Conservation (phyloP, 192 early-diverging fungal species). For the Rhizophagus clarus region DNA sequence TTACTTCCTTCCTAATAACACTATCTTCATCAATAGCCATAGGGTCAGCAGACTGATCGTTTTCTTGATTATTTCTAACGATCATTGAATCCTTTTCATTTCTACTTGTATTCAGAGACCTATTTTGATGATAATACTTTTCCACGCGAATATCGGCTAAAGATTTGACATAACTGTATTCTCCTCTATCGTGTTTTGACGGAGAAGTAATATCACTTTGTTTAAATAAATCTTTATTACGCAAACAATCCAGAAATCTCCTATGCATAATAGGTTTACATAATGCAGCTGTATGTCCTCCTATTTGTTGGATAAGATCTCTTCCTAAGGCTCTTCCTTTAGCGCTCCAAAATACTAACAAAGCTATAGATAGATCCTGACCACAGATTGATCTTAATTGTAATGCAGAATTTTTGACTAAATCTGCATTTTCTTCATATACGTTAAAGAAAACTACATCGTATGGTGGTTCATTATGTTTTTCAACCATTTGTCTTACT, state of each 20-base stretch:
- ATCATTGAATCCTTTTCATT: background rate
- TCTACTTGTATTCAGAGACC: background rate
- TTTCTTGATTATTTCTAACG: background rate
- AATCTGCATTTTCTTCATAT: conserved; percentile 29
- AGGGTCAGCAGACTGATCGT: background rate
- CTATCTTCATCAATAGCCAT: background rate
- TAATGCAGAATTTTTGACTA: conserved; percentile 29
- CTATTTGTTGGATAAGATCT: conserved; percentile 37
- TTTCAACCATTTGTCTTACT: conserved; percentile 8
- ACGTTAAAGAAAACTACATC: conserved; percentile 42
- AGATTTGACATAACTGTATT: background rate
- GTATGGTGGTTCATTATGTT: conserved; percentile 30
- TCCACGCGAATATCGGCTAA: background rate
- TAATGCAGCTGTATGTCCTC: conserved; percentile 32
- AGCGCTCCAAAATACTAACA: conserved; percentile 41
- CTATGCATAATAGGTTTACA: conserved; percentile 42
- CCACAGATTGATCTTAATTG: conserved; percentile 33
- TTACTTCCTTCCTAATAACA: background rate
- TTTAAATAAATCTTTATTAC: conserved; percentile 25
- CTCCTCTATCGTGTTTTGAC: background rate
- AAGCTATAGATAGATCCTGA: conserved; percentile 36
- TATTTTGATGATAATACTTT: conserved; percentile 6
- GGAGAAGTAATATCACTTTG: background rate
- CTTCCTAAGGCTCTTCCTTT: conserved; percentile 41
- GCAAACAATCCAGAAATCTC: conserved; percentile 38